Base-by-base conservation (phyloP, 2,329 filamentous ascomycete genomes). In the Claviceps sorghi region DNA sequence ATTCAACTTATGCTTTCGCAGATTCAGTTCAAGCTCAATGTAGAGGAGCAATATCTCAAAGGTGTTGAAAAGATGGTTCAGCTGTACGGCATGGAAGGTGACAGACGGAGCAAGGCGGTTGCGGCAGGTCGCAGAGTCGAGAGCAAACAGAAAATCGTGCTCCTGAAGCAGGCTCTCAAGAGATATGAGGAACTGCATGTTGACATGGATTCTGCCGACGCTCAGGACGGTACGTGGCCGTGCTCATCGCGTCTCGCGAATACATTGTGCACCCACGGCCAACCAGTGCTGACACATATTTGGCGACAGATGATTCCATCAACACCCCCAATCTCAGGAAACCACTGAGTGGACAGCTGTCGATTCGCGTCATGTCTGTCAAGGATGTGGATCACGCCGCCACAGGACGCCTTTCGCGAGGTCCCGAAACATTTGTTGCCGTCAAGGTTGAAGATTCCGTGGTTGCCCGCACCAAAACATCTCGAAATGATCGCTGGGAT, bases 51-150 rank as follows among this genome's bases (percentile, higher is more conserved):
- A 70, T 98, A 98, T 70, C 89, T 97, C 59, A 94, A 95, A 64
- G 93, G 93, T 56, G 93, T 98, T 60, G 93, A 98, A 70, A 98
- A 98, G 74, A 97, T 98, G 93, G 88, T 96, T 47, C 88, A 93
- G 66, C 76, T 98, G 38, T 98, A 98, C 65, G 84, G 93, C 65
- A 93, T 97, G 78, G 93, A 97, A 67, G 91, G 93, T 32, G 93
- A 98, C 65, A 83, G 90, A 60, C 96, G 95, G 75, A 97, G 91
- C 72, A 88, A 86, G 66, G 83, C 86, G 53, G 93, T 98, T 68
- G 93, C 93, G 43, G 89, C 95, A 61, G 87, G 84, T 49, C 82
- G 88, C 63, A 80, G 86, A 53, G 84, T 95, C 55, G 93, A 98
- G 71, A 97, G 91, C 71, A 95, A 90, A 67, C 91, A 97, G 69